Evolutionary conservation across 2,329 filamentous ascomycete species (phyloP).

Genomic region (Septoria linicola): DNA sequence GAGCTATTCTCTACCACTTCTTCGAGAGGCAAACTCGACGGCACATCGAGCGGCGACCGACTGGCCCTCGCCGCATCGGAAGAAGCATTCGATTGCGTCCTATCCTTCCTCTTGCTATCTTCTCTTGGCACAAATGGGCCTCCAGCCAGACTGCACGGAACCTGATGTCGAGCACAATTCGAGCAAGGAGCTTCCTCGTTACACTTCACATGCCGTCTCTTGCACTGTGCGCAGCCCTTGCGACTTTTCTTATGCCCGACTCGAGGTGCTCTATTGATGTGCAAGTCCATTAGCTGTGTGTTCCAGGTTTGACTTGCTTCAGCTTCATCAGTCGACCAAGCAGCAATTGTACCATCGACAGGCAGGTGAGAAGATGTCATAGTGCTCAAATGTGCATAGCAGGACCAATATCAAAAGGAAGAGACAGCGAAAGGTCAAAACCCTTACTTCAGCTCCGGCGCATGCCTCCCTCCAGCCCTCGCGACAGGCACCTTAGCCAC

Average conservation of each 20-base stretch:
- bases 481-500: not conserved
- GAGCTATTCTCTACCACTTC: not conserved
- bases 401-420: too few relatives aligned
- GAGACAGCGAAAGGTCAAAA: too few relatives aligned
- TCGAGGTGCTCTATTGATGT: constrained; percentile 32
- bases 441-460: constrained; percentile 7
- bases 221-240: constrained; percentile 37
- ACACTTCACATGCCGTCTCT: constrained; percentile 37
- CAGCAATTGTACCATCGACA: too few relatives aligned
- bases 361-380: too few relatives aligned
- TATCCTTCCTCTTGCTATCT: constrained; percentile 26
- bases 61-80: not conserved
- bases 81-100: constrained; percentile 1
- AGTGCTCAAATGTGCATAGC: too few relatives aligned
- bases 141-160: constrained; percentile 35
- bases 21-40: too few relatives aligned
- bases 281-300: constrained; percentile 13
- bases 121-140: constrained; percentile 34
- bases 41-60: not conserved
- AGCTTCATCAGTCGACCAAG: too few relatives aligned
- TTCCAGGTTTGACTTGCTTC: too few relatives aligned
- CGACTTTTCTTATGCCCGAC: constrained; percentile 34
- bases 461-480: not conserved
- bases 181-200: constrained; percentile 35
- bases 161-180: constrained; percentile 35